Evolutionary conservation across 2,329 filamentous ascomycete genomes (phyloP).

Genomic region (Trichophaea hybrida): DNA sequence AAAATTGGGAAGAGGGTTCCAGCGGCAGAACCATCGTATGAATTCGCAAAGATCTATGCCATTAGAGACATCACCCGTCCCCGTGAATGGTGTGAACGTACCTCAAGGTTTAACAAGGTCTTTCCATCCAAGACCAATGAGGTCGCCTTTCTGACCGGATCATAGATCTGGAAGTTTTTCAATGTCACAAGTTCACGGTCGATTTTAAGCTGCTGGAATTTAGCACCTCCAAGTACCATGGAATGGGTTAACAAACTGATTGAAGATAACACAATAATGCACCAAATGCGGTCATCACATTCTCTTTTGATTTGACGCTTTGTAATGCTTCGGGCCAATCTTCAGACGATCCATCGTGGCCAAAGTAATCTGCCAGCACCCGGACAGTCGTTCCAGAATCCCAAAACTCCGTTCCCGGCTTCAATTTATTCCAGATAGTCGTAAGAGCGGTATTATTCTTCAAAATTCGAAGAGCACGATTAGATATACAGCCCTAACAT

Average conservation of each 20-base stretch:
- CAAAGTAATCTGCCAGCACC: conserved; percentile 64
- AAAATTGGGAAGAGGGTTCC: conserved; percentile 83
- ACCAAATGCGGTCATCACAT: conserved; percentile 81
- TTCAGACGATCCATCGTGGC: conserved; percentile 52
- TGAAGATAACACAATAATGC: conserved; percentile 77
- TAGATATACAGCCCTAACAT: conserved; percentile 48
- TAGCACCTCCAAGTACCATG: not conserved
- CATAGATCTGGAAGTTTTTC: conserved; percentile 81
- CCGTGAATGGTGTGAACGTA: not conserved
- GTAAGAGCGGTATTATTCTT: conserved; percentile 91
- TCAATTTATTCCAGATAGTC: conserved; percentile 90
- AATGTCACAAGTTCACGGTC: conserved; percentile 77
- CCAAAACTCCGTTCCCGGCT: conserved; percentile 80
- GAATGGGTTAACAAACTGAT: conserved; percentile 30
- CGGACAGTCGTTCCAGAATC: conserved; percentile 65
- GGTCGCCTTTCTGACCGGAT: conserved; percentile 77
- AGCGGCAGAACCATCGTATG: conserved; percentile 66
- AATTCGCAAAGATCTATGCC: conserved; percentile 64
- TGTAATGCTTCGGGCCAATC: conserved; percentile 62
- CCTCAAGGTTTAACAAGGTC: conserved; percentile 89
- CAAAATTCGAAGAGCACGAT: conserved; percentile 79
- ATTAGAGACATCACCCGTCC: not conserved
- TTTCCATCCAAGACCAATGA: conserved; percentile 89
- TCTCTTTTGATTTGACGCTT: conserved; percentile 59
- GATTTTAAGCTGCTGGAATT: conserved; percentile 53